A percentile compares a stretch with the other conserved stretches of the same genome.
These are phyloP conservation scores for Malus hybrid DNA, from an alignment of 331 rosid species.

Conservation along the genomic window DNA sequence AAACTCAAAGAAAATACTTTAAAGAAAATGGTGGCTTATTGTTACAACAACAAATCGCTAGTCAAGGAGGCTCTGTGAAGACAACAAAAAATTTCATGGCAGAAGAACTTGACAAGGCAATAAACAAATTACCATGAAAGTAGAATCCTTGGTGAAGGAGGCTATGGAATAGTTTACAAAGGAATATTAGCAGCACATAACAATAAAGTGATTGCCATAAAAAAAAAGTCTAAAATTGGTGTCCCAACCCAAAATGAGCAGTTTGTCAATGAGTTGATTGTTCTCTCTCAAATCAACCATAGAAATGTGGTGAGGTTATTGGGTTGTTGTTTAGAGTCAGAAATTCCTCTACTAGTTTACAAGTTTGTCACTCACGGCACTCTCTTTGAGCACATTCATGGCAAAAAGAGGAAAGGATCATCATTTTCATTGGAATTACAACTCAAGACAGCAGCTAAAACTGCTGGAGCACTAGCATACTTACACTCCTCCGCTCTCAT, in stretches of 20 bases:
- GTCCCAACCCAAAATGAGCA: neutral
- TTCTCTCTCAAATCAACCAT: constrained; percentile 13
- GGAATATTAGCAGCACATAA: neutral
- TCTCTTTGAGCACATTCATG: neutral
- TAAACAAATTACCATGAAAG: no score
- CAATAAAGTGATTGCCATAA: neutral
- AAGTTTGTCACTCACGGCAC: constrained; percentile 4
- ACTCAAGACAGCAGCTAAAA: neutral
- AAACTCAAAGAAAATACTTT: no score
- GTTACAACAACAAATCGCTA: no score
- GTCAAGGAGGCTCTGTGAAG: no score
- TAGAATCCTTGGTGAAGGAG: no score
- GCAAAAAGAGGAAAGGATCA: neutral
- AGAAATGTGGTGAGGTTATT: constrained; percentile 8
- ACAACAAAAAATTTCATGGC: no score
- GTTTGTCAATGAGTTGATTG: constrained; percentile 2
- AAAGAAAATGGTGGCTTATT: no score
- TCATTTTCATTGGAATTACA: constrained; percentile 4
- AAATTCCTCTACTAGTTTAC: constrained; percentile 12
- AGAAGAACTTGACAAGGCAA: no score
- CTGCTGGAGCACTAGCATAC: constrained; percentile 11
- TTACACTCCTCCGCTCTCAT: neutral
- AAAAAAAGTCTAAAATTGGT: constrained; percentile 2
- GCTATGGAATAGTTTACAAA: no score
- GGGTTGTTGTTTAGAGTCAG: constrained; percentile 14